These are phyloP conservation scores for Galerina sulciceps DNA, from an alignment of 768 basidiomycete genomes.

Conservation along the genomic window DNA sequence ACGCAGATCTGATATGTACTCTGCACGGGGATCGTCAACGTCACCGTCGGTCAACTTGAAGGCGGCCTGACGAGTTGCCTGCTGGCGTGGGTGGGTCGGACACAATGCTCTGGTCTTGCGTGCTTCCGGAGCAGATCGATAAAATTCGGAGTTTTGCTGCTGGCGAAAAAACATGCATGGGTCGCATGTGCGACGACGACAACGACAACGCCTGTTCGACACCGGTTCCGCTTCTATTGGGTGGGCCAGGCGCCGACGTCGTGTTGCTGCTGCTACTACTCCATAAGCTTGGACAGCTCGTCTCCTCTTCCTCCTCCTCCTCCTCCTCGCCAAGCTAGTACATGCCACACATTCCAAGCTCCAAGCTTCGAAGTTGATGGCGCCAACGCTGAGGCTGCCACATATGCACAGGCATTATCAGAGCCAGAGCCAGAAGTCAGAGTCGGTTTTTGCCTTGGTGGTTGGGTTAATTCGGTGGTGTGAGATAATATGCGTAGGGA, in stretches of 20 bases:
- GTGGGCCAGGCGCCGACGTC: background rate
- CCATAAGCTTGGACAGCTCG: background rate
- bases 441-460: slow-evolving; percentile 38
- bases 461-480: slow-evolving; percentile 20
- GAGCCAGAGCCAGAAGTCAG: too few relatives aligned
- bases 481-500: slow-evolving; percentile 19
- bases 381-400: slow-evolving; percentile 80
- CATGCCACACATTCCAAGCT: too few relatives aligned
- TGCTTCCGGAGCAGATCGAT: too few relatives aligned
- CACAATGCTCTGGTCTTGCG: too few relatives aligned
- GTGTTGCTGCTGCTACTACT: slow-evolving; percentile 1
- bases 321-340: slow-evolving; percentile 45
- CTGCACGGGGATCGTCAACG: slow-evolving; percentile 49
- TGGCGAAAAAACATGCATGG: slow-evolving; percentile 29
- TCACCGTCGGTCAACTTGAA: slow-evolving; percentile 13
- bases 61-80: background rate
- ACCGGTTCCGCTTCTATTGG: slow-evolving; percentile 16
- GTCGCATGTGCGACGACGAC: slow-evolving; percentile 31
- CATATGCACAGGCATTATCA: too few relatives aligned
- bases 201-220: too few relatives aligned
- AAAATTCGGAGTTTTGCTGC: slow-evolving; percentile 9
- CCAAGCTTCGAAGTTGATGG: slow-evolving; percentile 82
- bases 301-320: slow-evolving; percentile 19
- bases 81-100: too few relatives aligned
- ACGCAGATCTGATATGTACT: too few relatives aligned